Percentiles rank a stretch among this genome's conserved stretches.
These are phyloP conservation scores for Maudiozyma pseudohumilis DNA, from an alignment of 805 yeast species.

Conservation along the genomic window DNA sequence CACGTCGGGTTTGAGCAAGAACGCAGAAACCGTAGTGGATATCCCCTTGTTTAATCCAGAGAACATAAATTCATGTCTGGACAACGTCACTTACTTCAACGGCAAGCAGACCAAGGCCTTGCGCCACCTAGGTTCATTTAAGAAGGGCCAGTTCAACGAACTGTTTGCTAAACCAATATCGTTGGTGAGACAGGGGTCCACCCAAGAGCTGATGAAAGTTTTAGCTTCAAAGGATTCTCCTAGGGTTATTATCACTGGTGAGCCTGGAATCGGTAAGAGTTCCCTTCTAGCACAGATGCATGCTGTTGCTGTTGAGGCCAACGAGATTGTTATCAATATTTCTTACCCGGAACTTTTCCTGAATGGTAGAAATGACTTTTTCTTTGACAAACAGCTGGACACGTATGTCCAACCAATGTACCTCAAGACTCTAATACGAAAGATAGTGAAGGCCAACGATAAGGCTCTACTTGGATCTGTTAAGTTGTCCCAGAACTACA, in stretches of 20 bases:
- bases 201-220: slow-evolving; percentile 32
- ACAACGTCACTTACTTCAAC: slow-evolving; percentile 35
- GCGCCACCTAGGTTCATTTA: slow-evolving; percentile 50
- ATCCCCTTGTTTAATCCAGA: slow-evolving; percentile 15
- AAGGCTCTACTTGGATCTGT: slow-evolving; percentile 30
- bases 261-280: slow-evolving; percentile 72
- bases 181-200: slow-evolving; percentile 43
- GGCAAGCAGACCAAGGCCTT: slow-evolving; percentile 35
- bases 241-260: slow-evolving; percentile 53
- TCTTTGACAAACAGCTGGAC: slow-evolving; percentile 38
- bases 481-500: slow-evolving; percentile 27
- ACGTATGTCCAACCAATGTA: slow-evolving; percentile 73
- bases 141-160: slow-evolving; percentile 60
- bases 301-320: slow-evolving; percentile 32
- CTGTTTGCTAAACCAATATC: slow-evolving; percentile 51
- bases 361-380: slow-evolving; percentile 68
- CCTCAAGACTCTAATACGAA: slow-evolving; percentile 48
- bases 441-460: slow-evolving; percentile 39
- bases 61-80: slow-evolving; percentile 10
- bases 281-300: slow-evolving; percentile 52
- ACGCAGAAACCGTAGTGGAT: slow-evolving; percentile 24
- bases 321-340: slow-evolving; percentile 54
- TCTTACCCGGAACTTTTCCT: slow-evolving; percentile 50
- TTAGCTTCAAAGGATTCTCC: slow-evolving; percentile 35
- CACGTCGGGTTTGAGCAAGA: slow-evolving; percentile 23